Percentiles rank a stretch among this genome's conserved stretches.
These are phyloP conservation scores for Diaporthe capsici DNA, from an alignment of 2,329 filamentous ascomycete species.

Conservation along the genomic window DNA sequence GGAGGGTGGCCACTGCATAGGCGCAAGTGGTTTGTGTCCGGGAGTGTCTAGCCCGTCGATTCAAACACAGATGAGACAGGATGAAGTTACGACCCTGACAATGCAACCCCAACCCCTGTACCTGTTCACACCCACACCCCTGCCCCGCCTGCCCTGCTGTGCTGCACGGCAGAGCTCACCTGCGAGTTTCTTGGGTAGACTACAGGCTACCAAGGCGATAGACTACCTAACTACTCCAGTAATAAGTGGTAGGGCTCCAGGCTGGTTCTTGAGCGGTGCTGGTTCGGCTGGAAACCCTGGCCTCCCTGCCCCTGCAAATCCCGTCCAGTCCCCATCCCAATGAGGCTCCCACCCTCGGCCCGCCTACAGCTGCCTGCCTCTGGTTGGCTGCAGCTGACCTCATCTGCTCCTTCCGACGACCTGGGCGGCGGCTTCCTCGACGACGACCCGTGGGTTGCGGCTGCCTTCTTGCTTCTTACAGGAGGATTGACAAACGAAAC, in stretches of 20 bases:
- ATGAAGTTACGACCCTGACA: conserved; percentile 40
- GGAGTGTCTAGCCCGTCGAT: conserved; percentile 40
- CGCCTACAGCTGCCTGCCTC: not conserved
- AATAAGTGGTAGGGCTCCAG: not conserved
- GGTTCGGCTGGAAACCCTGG: not conserved
- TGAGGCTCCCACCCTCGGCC: conserved; percentile 21
- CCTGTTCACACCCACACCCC: conserved; percentile 1
- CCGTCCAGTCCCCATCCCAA: conserved; percentile 21
- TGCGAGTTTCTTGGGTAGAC: not conserved
- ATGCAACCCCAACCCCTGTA: conserved; percentile 35
- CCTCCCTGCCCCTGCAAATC: conserved; percentile 1
- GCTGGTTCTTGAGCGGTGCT: no score
- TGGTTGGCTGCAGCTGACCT: conserved; percentile 9
- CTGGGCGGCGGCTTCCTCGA: not conserved
- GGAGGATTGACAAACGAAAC: conserved; percentile 34
- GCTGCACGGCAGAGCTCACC: not conserved
- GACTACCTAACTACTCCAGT: no score
- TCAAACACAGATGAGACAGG: conserved; percentile 47
- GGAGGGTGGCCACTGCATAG: not conserved
- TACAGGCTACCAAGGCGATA: no score
- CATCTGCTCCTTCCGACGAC: conserved; percentile 32
- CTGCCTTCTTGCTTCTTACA: conserved; percentile 21
- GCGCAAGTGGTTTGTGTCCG: conserved; percentile 5
- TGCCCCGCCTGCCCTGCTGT: not conserved
- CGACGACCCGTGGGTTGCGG: conserved; percentile 19